These are phyloP conservation scores for Lasiodiplodia hormozganensis DNA, from an alignment of 2,329 filamentous ascomycete genomes.

Conservation along the genomic window DNA sequence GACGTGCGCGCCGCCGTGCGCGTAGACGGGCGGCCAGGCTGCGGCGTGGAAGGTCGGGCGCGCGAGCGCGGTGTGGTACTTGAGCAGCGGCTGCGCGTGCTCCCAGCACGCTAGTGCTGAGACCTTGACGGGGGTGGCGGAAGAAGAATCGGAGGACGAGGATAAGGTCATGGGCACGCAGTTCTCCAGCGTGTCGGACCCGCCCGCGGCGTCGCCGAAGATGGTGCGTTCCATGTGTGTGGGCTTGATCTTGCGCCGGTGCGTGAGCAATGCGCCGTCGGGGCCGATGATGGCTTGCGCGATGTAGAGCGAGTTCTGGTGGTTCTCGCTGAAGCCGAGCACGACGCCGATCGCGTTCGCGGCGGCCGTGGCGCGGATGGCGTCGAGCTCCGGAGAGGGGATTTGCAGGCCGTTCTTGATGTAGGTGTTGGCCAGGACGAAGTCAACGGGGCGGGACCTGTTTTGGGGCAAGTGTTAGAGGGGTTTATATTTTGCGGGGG, in stretches of 20 bases:
- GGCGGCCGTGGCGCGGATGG: slow-evolving; percentile 47
- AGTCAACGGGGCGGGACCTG: slow-evolving; percentile 53
- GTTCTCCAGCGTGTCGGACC: slow-evolving; percentile 40
- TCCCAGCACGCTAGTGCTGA: slow-evolving; percentile 51
- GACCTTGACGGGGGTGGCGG: slow-evolving; percentile 27
- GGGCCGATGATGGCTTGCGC: slow-evolving; percentile 47
- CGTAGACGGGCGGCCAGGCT: slow-evolving; percentile 46
- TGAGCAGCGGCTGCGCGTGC: slow-evolving; percentile 53
- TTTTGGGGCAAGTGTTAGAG: slow-evolving; percentile 23
- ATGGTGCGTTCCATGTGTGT: slow-evolving; percentile 55
- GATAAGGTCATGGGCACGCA: slow-evolving; percentile 33
- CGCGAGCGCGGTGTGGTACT: slow-evolving; percentile 50
- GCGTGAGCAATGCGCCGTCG: slow-evolving; percentile 44
- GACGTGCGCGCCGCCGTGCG: slow-evolving; percentile 3
- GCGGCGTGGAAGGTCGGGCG: slow-evolving; percentile 51
- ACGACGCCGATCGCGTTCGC: slow-evolving; percentile 45
- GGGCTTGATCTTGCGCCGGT: slow-evolving; percentile 51
- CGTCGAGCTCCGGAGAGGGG: slow-evolving; percentile 52
- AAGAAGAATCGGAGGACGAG: neutral
- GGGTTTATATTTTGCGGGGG: neutral
- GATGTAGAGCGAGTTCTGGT: slow-evolving; percentile 49
- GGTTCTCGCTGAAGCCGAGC: slow-evolving; percentile 50
- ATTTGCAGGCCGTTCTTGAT: slow-evolving; percentile 53
- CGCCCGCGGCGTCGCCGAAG: slow-evolving; percentile 49
- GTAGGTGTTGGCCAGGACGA: slow-evolving; percentile 48